Base-by-base conservation (phyloP, 768 basidiomycete species). In the Leccinum rimulosum region DNA sequence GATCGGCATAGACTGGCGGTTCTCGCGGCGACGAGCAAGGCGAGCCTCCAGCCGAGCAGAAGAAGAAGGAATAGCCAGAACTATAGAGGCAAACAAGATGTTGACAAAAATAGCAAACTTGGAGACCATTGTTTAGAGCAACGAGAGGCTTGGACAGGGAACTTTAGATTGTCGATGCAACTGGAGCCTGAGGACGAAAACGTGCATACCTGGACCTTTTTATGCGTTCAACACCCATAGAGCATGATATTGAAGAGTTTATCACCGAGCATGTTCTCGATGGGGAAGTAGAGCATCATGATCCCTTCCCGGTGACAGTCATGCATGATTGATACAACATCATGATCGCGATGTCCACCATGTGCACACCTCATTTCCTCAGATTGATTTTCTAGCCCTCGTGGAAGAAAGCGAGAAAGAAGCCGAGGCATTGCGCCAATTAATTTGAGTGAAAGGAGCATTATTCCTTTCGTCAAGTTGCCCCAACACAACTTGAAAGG, bases 51-150 rank as follows among this genome's bases (percentile, higher is more conserved):
- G 31, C 11, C 55, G 58, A n/a, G 22, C 22, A 22, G 38, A 17
- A n/a, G 17, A 40, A 52, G 38, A 40, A 11, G 64, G 65, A 27
- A 3, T 22, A 8, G 61, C 68, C 40, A 69, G 15, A 38, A 58
- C 56, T 17, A 14, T 63, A 31, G 61, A 70, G 25, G 62, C 59
- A 10, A 69, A 58, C 31, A 68, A 61, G 47, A 68, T 38, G 52
- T 45, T 64, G 43, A 36, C 49, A 38, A 69, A 38, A 11, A 69
- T 50, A 12, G 47, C 50, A 36, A 58, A 50, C 27, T 62, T 67
- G 59, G 61, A 67, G 40, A 64, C 50, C 67, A 68, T 68, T 27
- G 2, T 56, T 55, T 2, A 25, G 25, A 25, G 25, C 25, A 25
- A 25, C 3, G 19, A 3, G 25, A n/a, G n/a, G 12, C 40, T 43